Evolutionary conservation across 1,284 basidiomycete genomes (phyloP), one percentile per base, ranked within the genome.

Genomic region (Rhodofomes roseus): DNA sequence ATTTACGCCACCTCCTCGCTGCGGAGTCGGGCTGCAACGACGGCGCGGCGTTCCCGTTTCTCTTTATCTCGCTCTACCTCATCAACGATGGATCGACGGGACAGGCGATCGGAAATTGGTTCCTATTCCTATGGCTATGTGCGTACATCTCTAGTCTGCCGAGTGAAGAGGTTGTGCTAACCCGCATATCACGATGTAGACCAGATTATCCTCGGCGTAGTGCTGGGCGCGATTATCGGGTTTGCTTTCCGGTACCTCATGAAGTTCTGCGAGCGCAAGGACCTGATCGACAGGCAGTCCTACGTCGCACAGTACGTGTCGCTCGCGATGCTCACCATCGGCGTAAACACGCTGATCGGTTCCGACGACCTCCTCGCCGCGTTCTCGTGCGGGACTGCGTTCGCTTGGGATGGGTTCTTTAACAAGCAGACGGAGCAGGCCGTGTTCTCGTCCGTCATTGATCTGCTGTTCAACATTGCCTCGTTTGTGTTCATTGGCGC

Each of bases 361-460:
- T 91, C 92, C 20, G 95, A 98, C 75, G 95, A 98, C 74, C 83
- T 98, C 14, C 81, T 98, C 9, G 92, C 96, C 12, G 92, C 96
- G 0, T 99, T 99, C 72, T 89, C 90, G 1, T 98, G 96, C 69
- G 97, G 97, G 23, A 90, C 92, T 3, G 95, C 95, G 1, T 99
- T 98, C 71, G 97, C 96, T 0, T 99, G 96, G 96, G 96, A 99
- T 67, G 93, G 96, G 63, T 98, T 97, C 81, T 98, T 98, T 81
- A 96, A 96, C 76, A 86, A 89, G 66, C 95, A 97, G 67, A 99
- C 96, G 1, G 96, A 97, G 72, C 93, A 96, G 72, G 84, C 92
- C 29, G 90, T 96, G 66, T 99, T 99, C 79, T 94, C 91, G 66
- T 95, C 92, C 75, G 96, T 99, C 68, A 94, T 99, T 71, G 96